phyloP scores from a whole-genome alignment of 1,139 yeast species.

The Zygosaccharomyces pseudobailii region DNA sequence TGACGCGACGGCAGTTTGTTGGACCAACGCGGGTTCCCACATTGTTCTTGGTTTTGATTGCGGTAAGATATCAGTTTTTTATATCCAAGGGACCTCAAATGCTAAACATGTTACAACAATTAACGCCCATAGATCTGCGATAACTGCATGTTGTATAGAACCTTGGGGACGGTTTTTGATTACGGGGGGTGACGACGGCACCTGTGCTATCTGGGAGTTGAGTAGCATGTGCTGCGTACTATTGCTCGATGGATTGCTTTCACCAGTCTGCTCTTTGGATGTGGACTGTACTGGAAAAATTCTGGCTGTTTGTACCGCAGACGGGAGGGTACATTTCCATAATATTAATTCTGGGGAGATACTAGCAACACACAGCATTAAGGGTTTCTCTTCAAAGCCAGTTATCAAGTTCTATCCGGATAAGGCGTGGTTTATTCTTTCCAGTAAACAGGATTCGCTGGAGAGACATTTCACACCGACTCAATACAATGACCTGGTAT shows the following conservation, averaged over 20 bases:
- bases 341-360: constrained; percentile 35
- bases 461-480: constrained; percentile 12
- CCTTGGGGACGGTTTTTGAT: constrained; percentile 54
- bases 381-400: constrained; percentile 12
- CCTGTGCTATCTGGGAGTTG: constrained; percentile 58
- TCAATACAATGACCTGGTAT: constrained; percentile 10
- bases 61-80: constrained; percentile 42
- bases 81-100: constrained; percentile 18
- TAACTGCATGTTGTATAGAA: constrained; percentile 49
- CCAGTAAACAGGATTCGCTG: constrained; percentile 21
- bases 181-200: constrained; percentile 68
- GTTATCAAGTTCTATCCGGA: constrained; percentile 25
- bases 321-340: constrained; percentile 40
- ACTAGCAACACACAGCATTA: constrained; percentile 5
- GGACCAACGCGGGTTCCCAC: constrained; percentile 35
- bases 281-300: constrained; percentile 44
- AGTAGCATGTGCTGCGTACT: constrained; percentile 41
- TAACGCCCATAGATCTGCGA: constrained; percentile 51
- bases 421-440: constrained; percentile 21
- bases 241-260: constrained; percentile 47
- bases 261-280: constrained; percentile 44
- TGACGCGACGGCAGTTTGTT: constrained; percentile 21
- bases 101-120: constrained; percentile 30
- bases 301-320: constrained; percentile 45
- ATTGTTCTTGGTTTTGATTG: constrained; percentile 31